These are phyloP conservation scores for Drechslerella dactyloides DNA, from an alignment of 2,329 filamentous ascomycete species.

Conservation along the genomic window DNA sequence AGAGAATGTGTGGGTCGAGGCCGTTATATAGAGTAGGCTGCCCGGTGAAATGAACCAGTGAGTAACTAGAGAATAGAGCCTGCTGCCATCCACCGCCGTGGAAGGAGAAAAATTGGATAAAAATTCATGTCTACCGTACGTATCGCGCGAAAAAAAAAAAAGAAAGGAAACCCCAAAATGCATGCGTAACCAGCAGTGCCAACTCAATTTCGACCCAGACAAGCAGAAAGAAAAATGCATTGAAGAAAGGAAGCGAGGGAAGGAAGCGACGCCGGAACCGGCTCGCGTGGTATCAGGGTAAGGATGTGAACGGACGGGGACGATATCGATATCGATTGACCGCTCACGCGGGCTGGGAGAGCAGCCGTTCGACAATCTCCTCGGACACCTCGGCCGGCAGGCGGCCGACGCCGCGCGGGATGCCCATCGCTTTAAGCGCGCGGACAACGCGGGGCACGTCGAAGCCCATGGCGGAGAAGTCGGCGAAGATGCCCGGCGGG, in stretches of 20 bases:
- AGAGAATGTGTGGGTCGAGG: too few relatives aligned
- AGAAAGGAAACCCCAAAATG: neutral
- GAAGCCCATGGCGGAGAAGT: slow-evolving; percentile 91
- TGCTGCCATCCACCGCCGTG: too few relatives aligned
- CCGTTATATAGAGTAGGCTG: too few relatives aligned
- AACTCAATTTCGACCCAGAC: too few relatives aligned
- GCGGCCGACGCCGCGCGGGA: slow-evolving; percentile 58
- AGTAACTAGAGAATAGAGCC: too few relatives aligned
- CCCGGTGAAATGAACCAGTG: too few relatives aligned
- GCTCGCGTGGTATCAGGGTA: too few relatives aligned
- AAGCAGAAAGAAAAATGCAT: neutral
- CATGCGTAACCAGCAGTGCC: neutral
- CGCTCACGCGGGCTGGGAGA: slow-evolving; percentile 8
- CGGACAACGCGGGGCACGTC: slow-evolving; percentile 83
- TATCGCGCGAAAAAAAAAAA: slow-evolving; percentile 21
- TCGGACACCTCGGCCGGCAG: slow-evolving; percentile 20
- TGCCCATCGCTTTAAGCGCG: slow-evolving; percentile 80
- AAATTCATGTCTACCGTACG: slow-evolving; percentile 21
- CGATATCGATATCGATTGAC: too few relatives aligned
- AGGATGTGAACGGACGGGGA: too few relatives aligned
- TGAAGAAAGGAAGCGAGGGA: too few relatives aligned
- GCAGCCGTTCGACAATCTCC: slow-evolving; percentile 29
- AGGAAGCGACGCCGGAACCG: too few relatives aligned
- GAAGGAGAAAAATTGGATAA: neutral
- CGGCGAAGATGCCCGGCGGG: slow-evolving; percentile 79